Conservation (phyloP, 176 grass and related monocot species). For the Ensete ventricosum region DNA sequence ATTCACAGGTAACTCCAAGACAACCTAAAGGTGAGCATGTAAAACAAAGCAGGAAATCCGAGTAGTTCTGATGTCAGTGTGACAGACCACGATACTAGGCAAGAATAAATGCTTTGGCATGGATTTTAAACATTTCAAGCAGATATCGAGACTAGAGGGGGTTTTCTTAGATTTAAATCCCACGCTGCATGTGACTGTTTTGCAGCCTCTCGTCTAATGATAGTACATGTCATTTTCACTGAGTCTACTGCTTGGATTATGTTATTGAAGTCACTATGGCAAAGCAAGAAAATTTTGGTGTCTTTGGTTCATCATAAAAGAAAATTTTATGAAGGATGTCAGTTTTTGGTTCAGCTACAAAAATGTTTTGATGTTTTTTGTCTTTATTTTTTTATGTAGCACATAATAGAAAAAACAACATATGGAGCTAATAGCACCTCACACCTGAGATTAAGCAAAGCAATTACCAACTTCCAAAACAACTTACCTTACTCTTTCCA, state of each 20-base stretch:
- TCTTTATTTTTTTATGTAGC: too few relatives aligned
- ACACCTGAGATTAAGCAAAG: background rate
- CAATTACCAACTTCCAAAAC: background rate
- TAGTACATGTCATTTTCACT: background rate
- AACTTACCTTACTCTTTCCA: background rate
- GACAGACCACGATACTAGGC: background rate
- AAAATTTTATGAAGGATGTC: too few relatives aligned
- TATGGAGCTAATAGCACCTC: background rate
- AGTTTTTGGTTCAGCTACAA: too few relatives aligned
- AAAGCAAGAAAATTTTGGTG: too few relatives aligned
- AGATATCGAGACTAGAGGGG: background rate
- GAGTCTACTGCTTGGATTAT: background rate
- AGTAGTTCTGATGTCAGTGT: background rate
- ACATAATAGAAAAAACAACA: background rate
- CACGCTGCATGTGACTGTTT: background rate
- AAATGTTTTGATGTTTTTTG: too few relatives aligned
- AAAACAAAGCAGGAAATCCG: background rate
- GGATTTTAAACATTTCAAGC: slow-evolving; percentile 1
- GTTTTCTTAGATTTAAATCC: background rate
- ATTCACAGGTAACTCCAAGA: too few relatives aligned
- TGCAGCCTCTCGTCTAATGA: background rate
- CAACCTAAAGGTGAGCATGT: too few relatives aligned
- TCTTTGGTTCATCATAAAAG: too few relatives aligned
- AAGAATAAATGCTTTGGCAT: background rate
- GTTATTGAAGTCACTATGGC: too few relatives aligned